Evolutionary conservation across 768 basidiomycete genomes (phyloP), one percentile per base, ranked within the genome.

Genomic region (Suillus weaverae): DNA sequence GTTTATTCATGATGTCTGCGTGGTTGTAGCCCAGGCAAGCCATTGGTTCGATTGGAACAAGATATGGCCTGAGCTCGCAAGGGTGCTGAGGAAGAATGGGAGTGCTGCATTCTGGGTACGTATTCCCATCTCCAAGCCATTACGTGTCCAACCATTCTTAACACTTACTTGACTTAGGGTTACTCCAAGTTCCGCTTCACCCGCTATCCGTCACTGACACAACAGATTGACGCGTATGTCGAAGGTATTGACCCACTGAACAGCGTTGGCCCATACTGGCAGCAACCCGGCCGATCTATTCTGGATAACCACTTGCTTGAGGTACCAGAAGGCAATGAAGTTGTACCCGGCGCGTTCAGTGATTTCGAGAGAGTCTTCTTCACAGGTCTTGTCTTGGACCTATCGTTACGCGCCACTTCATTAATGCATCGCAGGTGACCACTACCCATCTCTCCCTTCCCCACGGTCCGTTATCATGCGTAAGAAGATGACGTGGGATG

Each of bases 1-100:
- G 13, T 36, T 18, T 33, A 11, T 62, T 38, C 9, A 33, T 48
- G 35, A 33, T 64, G 22, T 26, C 9, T 36, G 14, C 18, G 14
- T 5, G n/a, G 4, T 13, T 59, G 18, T 57, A 91, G 92, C 89
- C 1, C 92, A 92, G 76, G 86, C 92, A 0, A 85, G 85, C 3
- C 92, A 94, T 71, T 93, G 92, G 91, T 94, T 94, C 70, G 82
- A 93, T 69, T 91, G 88, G 84, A 73, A 76, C 7, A 85, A 83
- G 68, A 80, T 89, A 8, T 94, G 91, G 90, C 84, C 83, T 4
- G 89, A 93, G 74, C 78, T 86, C 0, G 79, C 81, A 13, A 80
- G 89, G 4, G 82, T 90, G 9, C 76, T 94, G 48, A 80, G 84
- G 57, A 81, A 79, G 9, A 82, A 85, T 18, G 92, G 91, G 3